A percentile compares a stretch with the other conserved stretches of the same genome.
Evolutionary conservation across 768 basidiomycete genomes (phyloP).

Genomic region (Gloeostereum incarnatum): DNA sequence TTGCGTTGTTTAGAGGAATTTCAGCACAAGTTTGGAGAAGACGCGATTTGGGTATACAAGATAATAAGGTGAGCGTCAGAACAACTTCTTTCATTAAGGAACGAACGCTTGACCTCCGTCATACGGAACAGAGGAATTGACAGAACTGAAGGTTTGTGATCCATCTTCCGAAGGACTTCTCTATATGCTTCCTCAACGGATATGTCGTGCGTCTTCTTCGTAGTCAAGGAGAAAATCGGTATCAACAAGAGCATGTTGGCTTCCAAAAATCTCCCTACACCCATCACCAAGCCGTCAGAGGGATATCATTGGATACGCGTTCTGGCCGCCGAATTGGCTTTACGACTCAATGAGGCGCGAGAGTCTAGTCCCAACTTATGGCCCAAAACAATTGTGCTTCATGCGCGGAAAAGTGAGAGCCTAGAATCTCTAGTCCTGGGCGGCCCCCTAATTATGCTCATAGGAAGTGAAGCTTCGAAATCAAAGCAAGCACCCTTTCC

Average conservation of each 20-base stretch:
- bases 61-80: conserved; percentile 77
- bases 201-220: no score
- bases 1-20: conserved; percentile 49
- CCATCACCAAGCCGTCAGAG: conserved; percentile 63
- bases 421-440: conserved; percentile 1
- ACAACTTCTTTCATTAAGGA: conserved; percentile 1
- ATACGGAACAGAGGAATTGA: conserved; percentile 63
- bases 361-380: conserved; percentile 65
- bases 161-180: not conserved
- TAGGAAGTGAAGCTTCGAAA: conserved; percentile 56
- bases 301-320: conserved; percentile 90
- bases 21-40: conserved; percentile 74
- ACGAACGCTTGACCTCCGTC: conserved; percentile 3
- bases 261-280: conserved; percentile 85
- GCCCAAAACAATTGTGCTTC: conserved; percentile 88
- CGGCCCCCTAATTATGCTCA: not conserved
- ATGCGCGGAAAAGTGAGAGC: conserved; percentile 55
- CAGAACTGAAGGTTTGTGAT: conserved; percentile 71
- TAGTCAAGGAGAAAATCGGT: conserved; percentile 80
- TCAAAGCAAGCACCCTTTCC: conserved; percentile 89
- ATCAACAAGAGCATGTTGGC: conserved; percentile 91
- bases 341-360: conserved; percentile 78
- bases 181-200: conserved; percentile 7
- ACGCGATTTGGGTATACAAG: conserved; percentile 88
- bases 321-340: conserved; percentile 81